phyloP scores from a whole-genome alignment of 202 grass and related monocot species.

The Bolboschoenoplectus hybrid region DNA sequence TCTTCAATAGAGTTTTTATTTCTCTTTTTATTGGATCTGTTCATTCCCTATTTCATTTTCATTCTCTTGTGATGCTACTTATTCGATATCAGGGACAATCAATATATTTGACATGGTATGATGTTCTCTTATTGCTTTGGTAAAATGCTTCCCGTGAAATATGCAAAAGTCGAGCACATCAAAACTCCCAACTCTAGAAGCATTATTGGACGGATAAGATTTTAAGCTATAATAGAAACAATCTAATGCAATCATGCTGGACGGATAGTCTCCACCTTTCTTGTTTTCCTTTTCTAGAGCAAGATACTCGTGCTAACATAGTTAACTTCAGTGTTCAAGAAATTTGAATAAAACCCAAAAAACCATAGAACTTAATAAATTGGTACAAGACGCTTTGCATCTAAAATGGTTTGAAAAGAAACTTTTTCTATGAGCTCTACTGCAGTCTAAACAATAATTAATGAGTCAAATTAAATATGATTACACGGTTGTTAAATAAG shows the following conservation, averaged over 20 bases:
- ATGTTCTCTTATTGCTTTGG: background rate
- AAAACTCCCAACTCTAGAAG: background rate
- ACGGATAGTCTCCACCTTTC: background rate
- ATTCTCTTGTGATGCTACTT: background rate
- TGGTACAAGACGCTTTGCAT: background rate
- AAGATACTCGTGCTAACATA: background rate
- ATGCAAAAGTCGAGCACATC: background rate
- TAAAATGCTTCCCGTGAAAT: background rate
- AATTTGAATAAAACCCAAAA: background rate
- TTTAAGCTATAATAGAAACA: background rate
- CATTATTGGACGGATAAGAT: background rate
- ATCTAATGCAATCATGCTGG: background rate
- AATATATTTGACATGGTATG: background rate
- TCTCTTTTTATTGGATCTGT: background rate
- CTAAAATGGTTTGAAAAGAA: background rate
- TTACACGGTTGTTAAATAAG: constrained; percentile 33
- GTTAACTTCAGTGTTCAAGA: background rate
- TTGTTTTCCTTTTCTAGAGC: background rate
- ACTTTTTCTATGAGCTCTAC: constrained; percentile 8
- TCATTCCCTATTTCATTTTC: background rate
- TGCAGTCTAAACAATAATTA: constrained; percentile 32
- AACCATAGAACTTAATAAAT: constrained; percentile 5
- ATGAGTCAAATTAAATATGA: constrained; percentile 35
- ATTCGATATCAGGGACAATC: background rate
- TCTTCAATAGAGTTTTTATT: background rate